Evolutionary conservation across 306 rosid species (phyloP), one percentile per base, ranked within the genome.

Genomic region (Cucurbita ficifolia): DNA sequence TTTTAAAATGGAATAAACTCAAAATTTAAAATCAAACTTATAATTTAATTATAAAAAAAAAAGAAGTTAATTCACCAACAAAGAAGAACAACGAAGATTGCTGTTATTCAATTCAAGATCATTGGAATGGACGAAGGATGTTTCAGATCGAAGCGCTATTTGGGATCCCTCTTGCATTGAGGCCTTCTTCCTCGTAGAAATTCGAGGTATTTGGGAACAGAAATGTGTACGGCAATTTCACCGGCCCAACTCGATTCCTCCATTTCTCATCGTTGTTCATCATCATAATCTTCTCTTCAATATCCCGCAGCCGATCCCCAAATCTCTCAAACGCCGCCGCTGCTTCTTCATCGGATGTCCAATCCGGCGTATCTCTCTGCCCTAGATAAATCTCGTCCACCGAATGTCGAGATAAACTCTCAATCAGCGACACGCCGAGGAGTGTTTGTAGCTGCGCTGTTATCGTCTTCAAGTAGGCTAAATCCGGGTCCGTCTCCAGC

Each of bases 151-250:
- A 95, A 74, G 91, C 36, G 57, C 97, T 91, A 38, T 91, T 91
- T 40, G 99, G 97, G n/a, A 95, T 89, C 42, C 99, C 99, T 82
- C 87, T 95, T 6, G 96, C 99, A 29, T 89, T 83, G 80, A 95
- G 96, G 51, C 97, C 99, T 24, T 92, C 92, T 64, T 79, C 83
- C 82, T 74, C 79, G 3, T 89, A 81, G 72, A 42, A 43, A 65
- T 88, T 94, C 0, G 97, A 95, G 51, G 97, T 95, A 54, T 87
- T 89, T 2, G 99, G 99, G 70, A 76, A 88, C 16, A 95, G 84
- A 76, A 95, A 79, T 0, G 91, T 95, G 62, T 95, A 91, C 24
- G 97, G 96, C 61, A 90, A 2, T 5, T 86, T 84, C 24, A 91
- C 87, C 1, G 88, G 88, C 8, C 97, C 97, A n/a, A 74, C 81